phyloP scores from a whole-genome alignment of 2,329 filamentous ascomycete species.

The Sporothrix pallida region DNA sequence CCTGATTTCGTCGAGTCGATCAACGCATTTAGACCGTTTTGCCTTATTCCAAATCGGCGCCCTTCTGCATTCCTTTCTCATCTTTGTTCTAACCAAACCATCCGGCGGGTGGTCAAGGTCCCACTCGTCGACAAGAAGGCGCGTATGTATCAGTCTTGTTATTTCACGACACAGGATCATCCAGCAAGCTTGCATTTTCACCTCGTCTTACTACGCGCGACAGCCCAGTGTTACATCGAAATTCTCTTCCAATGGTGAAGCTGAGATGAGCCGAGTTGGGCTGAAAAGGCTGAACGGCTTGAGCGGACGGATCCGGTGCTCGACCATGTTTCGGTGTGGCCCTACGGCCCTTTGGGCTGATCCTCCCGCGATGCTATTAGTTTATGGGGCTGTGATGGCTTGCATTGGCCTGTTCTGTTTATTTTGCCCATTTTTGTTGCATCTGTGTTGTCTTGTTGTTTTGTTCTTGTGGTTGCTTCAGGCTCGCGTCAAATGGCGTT shows the following conservation, averaged over 20 bases:
- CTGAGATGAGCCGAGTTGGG: not conserved
- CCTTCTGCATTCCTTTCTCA: not conserved
- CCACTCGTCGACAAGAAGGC: not conserved
- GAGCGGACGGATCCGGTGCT: not conserved
- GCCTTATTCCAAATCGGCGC: not conserved
- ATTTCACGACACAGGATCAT: not conserved
- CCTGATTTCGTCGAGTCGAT: not conserved
- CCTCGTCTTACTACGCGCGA: not conserved
- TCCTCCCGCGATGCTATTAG: not conserved
- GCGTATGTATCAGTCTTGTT: not conserved
- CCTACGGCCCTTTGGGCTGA: not conserved
- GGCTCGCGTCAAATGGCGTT: not conserved
- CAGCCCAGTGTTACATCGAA: not conserved
- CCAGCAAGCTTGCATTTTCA: not conserved
- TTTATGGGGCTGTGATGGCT: not conserved
- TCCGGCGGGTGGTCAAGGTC: not conserved
- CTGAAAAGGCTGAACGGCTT: not conserved
- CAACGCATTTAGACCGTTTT: not conserved
- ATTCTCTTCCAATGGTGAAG: not conserved
- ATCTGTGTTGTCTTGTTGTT: not conserved
- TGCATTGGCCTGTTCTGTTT: not conserved
- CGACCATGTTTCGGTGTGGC: not conserved
- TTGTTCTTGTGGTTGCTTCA: not conserved
- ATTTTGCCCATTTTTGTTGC: not conserved
- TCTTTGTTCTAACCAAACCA: not conserved